Base-by-base conservation (phyloP, 1,284 basidiomycete genomes). In the Ganoderma leucocontextum region DNA sequence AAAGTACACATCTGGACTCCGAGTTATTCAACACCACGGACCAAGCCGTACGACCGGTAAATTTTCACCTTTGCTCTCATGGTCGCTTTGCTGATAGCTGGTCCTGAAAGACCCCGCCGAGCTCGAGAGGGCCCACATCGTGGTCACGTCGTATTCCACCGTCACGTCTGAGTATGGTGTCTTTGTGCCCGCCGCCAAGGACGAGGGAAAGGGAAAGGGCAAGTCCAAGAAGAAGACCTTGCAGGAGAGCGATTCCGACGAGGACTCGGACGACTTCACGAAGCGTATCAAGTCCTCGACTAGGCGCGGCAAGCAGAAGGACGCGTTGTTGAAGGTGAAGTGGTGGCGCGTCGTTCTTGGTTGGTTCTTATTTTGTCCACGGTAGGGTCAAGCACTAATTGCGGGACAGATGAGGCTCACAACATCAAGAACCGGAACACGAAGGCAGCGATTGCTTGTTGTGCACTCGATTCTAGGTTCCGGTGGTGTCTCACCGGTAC, bases 381-480 rank as follows among this genome's bases (percentile, higher is more conserved):
- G 63, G 6, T 15, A 13, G 9, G n/a, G 6, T 47, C 7, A 62
- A 17, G 2, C 1, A 35, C 39, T 71, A 62, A 57, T 61, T 71
- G 39, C 19, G 47, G 38, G 13, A 58, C 67, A 95, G 96, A 98
- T 76, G 97, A 99, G 78, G 97, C 97, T 0, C 97, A 99, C 77
- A 96, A 94, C 76, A 99, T 99, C 84, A 99, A 99, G 86, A 98
- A 98, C 76, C 85, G 90, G 68, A 92, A 87, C 41, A 95, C 97
- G 0, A 94, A 96, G 78, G 87, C 88, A 38, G 91, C 95, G 0
- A 84, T 91, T 53, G 96, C 95, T 0, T 97, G 96, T 69, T 94
- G 89, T 68, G 92, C 86, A 1, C 84, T 99, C 12, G 81, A 90
- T 44, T 87, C 88, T 13, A 94, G 94, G 77, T 96, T 88, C 78